Evolutionary conservation across 1,139 yeast species (phyloP).

Genomic region (Hansenula lynferdii): DNA sequence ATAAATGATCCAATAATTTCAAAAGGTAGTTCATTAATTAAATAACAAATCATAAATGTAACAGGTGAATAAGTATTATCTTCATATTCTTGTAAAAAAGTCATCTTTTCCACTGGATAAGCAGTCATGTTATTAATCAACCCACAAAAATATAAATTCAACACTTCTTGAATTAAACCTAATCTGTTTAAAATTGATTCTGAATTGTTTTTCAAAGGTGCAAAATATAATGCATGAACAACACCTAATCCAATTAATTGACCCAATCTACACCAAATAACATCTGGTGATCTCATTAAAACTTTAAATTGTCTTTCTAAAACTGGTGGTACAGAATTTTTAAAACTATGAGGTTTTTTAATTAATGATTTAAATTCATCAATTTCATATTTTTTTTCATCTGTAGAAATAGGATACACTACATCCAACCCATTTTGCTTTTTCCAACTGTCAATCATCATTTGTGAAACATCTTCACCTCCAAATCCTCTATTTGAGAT

Average conservation of each 20-base stretch:
- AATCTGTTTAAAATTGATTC: conserved; percentile 63
- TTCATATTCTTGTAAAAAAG: conserved; percentile 73
- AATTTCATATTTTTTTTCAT: conserved; percentile 2
- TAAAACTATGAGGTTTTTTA: conserved; percentile 26
- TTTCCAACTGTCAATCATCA: conserved; percentile 36
- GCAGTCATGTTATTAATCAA: conserved; percentile 71
- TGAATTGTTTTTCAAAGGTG: conserved; percentile 58
- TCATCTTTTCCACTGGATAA: conserved; percentile 68
- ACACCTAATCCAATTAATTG: conserved; percentile 65
- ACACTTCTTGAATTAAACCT: conserved; percentile 71
- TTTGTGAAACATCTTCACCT: neutral
- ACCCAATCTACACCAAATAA: conserved; percentile 56
- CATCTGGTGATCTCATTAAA: conserved; percentile 55
- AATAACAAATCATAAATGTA: conserved; percentile 63
- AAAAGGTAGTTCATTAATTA: conserved; percentile 65
- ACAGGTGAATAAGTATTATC: conserved; percentile 68
- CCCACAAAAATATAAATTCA: conserved; percentile 74
- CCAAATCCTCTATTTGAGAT: conserved; percentile 33
- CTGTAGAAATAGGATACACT: neutral
- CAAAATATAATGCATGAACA: conserved; percentile 62
- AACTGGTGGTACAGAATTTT: conserved; percentile 36
- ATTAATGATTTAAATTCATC: neutral
- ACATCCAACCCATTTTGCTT: neutral
- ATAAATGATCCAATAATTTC: conserved; percentile 58
- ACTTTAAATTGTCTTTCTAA: conserved; percentile 44